These are phyloP conservation scores for Pythium apleroticum DNA, from an alignment of 352 stramenopile species.

Conservation along the genomic window DNA sequence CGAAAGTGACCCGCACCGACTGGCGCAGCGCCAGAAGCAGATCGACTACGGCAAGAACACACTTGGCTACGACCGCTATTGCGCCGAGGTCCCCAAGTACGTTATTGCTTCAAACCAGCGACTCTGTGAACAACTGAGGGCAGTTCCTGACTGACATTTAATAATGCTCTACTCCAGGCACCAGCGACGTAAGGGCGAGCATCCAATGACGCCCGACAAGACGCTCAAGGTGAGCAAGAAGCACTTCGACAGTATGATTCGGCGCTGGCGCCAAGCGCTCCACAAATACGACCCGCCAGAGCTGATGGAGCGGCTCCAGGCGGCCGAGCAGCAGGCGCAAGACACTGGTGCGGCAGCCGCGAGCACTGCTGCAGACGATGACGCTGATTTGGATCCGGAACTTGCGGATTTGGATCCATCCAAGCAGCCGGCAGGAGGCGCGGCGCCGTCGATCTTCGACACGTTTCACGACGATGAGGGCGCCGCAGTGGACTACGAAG, in stretches of 20 bases:
- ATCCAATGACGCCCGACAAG: constrained; percentile 85
- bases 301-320: constrained; percentile 30
- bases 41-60: constrained; percentile 94
- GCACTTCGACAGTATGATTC: constrained; percentile 75
- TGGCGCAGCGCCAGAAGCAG: constrained; percentile 92
- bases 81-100: constrained; percentile 55
- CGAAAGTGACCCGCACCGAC: constrained; percentile 75
- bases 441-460: constrained; percentile 60
- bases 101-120: background rate
- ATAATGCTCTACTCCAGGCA: constrained; percentile 26
- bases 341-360: background rate
- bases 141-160: background rate
- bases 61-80: constrained; percentile 89
- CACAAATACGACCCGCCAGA: constrained; percentile 82
- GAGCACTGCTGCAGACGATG: background rate
- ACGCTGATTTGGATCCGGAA: constrained; percentile 20
- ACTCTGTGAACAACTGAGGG: background rate
- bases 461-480: constrained; percentile 67
- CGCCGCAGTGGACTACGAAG: constrained; percentile 34
- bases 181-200: constrained; percentile 41
- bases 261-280: constrained; percentile 76
- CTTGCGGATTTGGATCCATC: constrained; percentile 31
- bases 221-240: constrained; percentile 76
- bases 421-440: constrained; percentile 5
- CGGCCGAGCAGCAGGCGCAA: constrained; percentile 7